These are phyloP conservation scores for Geotrichum carabidarum DNA, from an alignment of 1,139 yeast species.

Conservation along the genomic window DNA sequence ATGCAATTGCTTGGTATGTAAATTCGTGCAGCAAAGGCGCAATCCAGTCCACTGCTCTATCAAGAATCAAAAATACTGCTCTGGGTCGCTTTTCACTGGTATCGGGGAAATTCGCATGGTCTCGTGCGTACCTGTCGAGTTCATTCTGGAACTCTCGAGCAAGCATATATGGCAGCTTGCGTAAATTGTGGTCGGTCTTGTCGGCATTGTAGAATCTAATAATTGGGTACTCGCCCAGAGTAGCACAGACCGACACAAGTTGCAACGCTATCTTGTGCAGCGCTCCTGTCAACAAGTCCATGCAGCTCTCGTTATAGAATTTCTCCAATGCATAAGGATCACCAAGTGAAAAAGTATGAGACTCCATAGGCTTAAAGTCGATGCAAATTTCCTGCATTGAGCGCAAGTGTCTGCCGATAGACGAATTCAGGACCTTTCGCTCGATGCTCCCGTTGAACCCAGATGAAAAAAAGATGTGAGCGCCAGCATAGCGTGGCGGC, in stretches of 20 bases:
- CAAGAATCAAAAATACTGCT: constrained; percentile 70
- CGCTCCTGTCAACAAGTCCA: constrained; percentile 55
- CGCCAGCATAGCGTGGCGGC: constrained; percentile 55
- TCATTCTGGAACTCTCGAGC: constrained; percentile 69
- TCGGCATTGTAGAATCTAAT: constrained; percentile 49
- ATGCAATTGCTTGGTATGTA: constrained; percentile 87
- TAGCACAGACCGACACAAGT: constrained; percentile 64
- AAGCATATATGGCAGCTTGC: constrained; percentile 62
- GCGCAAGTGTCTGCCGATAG: constrained; percentile 27
- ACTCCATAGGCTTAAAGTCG: constrained; percentile 47
- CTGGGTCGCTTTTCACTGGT: constrained; percentile 49
- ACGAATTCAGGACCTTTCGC: constrained; percentile 28
- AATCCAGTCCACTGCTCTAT: constrained; percentile 74
- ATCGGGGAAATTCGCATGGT: constrained; percentile 56
- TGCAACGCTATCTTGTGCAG: constrained; percentile 55
- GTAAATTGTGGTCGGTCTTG: constrained; percentile 52
- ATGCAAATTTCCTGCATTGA: constrained; percentile 33
- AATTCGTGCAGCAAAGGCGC: constrained; percentile 89
- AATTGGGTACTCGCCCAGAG: constrained; percentile 85
- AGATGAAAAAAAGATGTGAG: constrained; percentile 55
- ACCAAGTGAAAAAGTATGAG: constrained; percentile 45
- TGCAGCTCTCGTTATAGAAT: constrained; percentile 65
- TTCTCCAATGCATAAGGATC: constrained; percentile 56
- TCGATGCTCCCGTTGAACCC: constrained; percentile 37
- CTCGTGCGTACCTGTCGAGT: constrained; percentile 70